Percentiles rank a stretch among this genome's conserved stretches.
Conservation (phyloP, 2,329 filamentous ascomycete genomes). For the Tolypocladium ovalisporum region DNA sequence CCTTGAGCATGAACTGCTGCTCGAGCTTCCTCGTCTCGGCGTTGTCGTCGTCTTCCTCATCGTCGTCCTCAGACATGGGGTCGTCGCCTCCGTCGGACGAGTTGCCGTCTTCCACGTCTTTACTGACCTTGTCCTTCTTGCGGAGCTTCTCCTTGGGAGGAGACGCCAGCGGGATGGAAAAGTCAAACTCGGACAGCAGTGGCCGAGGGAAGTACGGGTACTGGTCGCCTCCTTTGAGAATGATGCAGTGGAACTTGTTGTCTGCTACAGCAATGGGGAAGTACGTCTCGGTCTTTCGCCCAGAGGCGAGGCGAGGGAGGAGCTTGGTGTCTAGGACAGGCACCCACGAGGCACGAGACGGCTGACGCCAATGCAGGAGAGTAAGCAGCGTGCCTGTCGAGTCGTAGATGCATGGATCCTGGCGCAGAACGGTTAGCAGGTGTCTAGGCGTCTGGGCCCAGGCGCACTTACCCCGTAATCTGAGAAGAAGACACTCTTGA, state of each 20-base stretch:
- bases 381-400: constrained; percentile 80
- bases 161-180: constrained; percentile 68
- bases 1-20: constrained; percentile 69
- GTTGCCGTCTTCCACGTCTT: constrained; percentile 22
- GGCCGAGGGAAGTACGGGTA: constrained; percentile 90
- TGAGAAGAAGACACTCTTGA: constrained; percentile 85
- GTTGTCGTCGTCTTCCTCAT: constrained; percentile 17
- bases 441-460: no score
- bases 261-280: constrained; percentile 92
- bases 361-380: constrained; percentile 80
- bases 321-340: constrained; percentile 84
- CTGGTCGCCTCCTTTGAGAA: constrained; percentile 87
- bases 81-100: constrained; percentile 26
- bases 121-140: constrained; percentile 18
- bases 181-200: constrained; percentile 85
- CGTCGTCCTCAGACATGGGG: constrained; percentile 21
- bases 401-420: constrained; percentile 96
- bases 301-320: constrained; percentile 69
- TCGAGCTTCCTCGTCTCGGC: constrained; percentile 56
- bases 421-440: constrained; percentile 1
- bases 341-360: constrained; percentile 80
- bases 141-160: constrained; percentile 24
- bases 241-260: constrained; percentile 94
- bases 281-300: constrained; percentile 81
- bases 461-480: constrained; percentile 62